phyloP scores from a whole-genome alignment of 2,329 filamentous ascomycete genomes.

The Iodosphaeria phyllophila region DNA sequence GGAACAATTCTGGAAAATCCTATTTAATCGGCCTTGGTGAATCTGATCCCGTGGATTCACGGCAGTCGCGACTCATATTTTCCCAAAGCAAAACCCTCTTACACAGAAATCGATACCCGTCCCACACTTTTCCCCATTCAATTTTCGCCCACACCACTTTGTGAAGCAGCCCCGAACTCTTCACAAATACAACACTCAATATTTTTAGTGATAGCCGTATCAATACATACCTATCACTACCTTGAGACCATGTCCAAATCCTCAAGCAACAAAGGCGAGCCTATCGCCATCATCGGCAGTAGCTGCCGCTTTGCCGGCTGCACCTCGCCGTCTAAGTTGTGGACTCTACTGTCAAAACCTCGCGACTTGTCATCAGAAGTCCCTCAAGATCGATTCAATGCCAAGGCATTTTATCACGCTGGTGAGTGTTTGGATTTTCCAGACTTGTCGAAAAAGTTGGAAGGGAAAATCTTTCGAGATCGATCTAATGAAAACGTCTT shows the following conservation, averaged over 20 bases:
- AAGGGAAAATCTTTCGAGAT: slow-evolving; percentile 8
- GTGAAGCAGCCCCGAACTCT: too few species aligned
- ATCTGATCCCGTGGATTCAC: too few species aligned
- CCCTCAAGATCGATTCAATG: slow-evolving; percentile 9
- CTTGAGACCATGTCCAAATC: slow-evolving; percentile 1
- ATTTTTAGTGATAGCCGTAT: background rate
- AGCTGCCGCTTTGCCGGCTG: slow-evolving; percentile 12
- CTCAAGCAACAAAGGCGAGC: slow-evolving; percentile 6
- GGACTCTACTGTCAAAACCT: slow-evolving; percentile 9
- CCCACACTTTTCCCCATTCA: too few species aligned
- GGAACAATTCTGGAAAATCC: too few species aligned
- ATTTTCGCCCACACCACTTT: too few species aligned
- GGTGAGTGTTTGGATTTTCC: too few species aligned
- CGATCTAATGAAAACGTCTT: slow-evolving; percentile 11
- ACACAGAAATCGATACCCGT: too few species aligned
- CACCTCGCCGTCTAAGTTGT: slow-evolving; percentile 10
- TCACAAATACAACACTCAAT: background rate
- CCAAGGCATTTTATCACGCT: slow-evolving; percentile 11
- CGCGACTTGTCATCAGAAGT: slow-evolving; percentile 12
- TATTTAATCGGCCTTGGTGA: too few species aligned
- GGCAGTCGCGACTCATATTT: too few species aligned
- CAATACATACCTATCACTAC: background rate
- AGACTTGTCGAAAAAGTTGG: too few species aligned
- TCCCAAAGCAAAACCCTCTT: too few species aligned
- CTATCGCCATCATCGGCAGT: slow-evolving; percentile 12